Conservation (phyloP, 164 flowering plant species). For the Magnolia sinica region DNA sequence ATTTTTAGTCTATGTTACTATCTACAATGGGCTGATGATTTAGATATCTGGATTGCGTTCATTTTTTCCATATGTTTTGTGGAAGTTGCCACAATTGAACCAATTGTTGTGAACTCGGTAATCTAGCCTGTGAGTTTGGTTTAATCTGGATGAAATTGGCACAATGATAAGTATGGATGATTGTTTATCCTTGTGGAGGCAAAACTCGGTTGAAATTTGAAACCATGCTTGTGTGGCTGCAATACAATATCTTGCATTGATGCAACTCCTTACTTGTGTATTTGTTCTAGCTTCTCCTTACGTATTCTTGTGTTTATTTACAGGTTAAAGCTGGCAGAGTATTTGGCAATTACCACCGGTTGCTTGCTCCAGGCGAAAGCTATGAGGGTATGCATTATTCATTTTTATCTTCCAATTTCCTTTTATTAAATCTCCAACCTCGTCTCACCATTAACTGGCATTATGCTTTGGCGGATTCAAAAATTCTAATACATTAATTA, state of each 20-base stretch:
- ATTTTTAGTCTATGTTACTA: no score
- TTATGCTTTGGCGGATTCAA: background rate
- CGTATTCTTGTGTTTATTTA: constrained; percentile 7
- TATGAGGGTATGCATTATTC: constrained; percentile 63
- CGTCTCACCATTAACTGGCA: background rate
- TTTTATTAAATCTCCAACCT: background rate
- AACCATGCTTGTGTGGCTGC: background rate
- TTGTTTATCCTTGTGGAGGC: background rate
- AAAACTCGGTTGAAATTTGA: background rate
- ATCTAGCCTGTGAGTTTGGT: no score
- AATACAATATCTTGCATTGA: no score
- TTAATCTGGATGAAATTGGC: background rate
- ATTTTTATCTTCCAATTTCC: background rate
- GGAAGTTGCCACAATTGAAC: no score
- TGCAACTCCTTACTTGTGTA: background rate
- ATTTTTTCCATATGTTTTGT: no score
- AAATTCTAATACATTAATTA: no score
- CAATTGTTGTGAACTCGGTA: no score
- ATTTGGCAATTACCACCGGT: constrained; percentile 78
- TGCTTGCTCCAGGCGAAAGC: constrained; percentile 56
- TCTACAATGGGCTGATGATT: no score
- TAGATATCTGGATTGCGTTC: no score
- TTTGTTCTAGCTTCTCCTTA: background rate
- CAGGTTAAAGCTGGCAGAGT: constrained; percentile 62
- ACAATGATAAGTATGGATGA: background rate